Conservation (phyloP, 306 rosid genomes). For the Canavalia gladiata region DNA sequence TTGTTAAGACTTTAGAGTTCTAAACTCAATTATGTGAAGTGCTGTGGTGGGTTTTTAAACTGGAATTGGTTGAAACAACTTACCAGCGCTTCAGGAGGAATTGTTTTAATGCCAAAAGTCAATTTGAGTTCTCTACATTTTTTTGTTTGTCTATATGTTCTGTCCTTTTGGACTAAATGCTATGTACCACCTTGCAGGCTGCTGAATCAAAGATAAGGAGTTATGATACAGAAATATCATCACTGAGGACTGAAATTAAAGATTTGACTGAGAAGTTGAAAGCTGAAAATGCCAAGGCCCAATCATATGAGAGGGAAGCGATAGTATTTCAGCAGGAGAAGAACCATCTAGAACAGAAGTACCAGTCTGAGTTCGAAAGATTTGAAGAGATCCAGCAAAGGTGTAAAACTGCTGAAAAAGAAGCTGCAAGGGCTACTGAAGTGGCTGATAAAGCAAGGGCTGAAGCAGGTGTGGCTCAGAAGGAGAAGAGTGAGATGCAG, state of each 20-base stretch:
- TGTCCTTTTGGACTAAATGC: slow-evolving; percentile 1
- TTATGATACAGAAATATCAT: slow-evolving; percentile 74
- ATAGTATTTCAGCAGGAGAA: slow-evolving; percentile 80
- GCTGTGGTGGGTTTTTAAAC: background rate
- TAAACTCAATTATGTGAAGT: slow-evolving; percentile 13
- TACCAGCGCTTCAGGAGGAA: background rate
- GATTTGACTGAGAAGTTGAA: slow-evolving; percentile 73
- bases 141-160: background rate
- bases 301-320: slow-evolving; percentile 81
- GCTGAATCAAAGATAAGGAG: slow-evolving; percentile 82
- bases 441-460: slow-evolving; percentile 85
- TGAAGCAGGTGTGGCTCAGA: slow-evolving; percentile 76
- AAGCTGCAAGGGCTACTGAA: slow-evolving; percentile 82
- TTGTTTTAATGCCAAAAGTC: background rate
- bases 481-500: slow-evolving; percentile 89
- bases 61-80: slow-evolving; percentile 12
- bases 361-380: slow-evolving; percentile 76
- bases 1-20: background rate
- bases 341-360: slow-evolving; percentile 76
- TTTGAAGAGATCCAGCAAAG: slow-evolving; percentile 85
- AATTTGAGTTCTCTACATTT: slow-evolving; percentile 8
- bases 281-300: slow-evolving; percentile 68
- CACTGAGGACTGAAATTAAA: slow-evolving; percentile 71
- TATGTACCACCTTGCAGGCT: slow-evolving; percentile 64
- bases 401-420: slow-evolving; percentile 79